Base-by-base conservation (phyloP, 2,329 filamentous ascomycete species). In the Fusarium illudens region DNA sequence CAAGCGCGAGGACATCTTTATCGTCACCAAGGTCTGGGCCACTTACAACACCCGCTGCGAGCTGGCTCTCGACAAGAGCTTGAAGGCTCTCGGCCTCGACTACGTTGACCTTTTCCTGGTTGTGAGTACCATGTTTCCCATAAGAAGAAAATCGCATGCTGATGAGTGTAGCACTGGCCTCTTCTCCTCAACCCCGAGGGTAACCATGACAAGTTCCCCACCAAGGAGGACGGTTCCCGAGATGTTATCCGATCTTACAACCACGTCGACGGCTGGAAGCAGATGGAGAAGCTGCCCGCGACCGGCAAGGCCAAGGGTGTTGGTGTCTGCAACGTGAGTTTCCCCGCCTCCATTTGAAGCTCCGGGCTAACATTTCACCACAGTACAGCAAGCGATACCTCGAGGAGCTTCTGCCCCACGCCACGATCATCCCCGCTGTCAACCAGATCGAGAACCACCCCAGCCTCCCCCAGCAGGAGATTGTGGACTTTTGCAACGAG, bases 11-110 rank as follows among this genome's bases (percentile, higher is more conserved):
- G 92, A 96, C 60, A 81, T 96, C 65, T 96, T 96, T 80, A 87
- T 96, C 62, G 92, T 92, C 57, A 93, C 90, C 74, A 96, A 97
- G 85, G 86, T 94, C 34, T 96, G 93, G 92, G 90, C 89, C 75
- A 93, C 91, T 52, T 94, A 92, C 82, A 90, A 91, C 78, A 87
- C 87, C 33, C 84, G 89, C 7, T 89, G 89, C 6, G 89, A 91
- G 79, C 82, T 90, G 73, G 89, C 86, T 33, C 84, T 96, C 33
- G 87, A 93, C 68, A 89, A 90, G 84, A 92, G 89, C 73, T 82
- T 96, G 76, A 87, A 90, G 80, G 85, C 86, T 62, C 82, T 96
- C 33, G 91, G 92, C 2, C 82, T 96, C 49, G 90, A 93, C 68
- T 95, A 96, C 77, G 86, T 96, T 6, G 93, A 96, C 77, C 82